Evolutionary conservation across 73 alveolate species (phyloP).

Genomic region (Paramecium caudatum): DNA sequence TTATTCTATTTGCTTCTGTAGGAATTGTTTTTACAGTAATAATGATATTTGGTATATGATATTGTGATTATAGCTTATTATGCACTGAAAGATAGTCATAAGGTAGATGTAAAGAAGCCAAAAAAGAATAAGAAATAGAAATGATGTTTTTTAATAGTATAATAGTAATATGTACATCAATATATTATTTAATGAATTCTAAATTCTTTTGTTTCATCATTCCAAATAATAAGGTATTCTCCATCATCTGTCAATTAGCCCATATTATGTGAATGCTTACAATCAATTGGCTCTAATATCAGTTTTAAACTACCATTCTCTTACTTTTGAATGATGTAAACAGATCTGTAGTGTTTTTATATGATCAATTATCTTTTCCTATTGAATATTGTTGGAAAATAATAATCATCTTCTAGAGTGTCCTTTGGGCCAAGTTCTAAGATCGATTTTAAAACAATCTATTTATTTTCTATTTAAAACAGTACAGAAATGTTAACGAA

Average conservation of each 20-base stretch:
- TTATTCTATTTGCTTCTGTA: not conserved
- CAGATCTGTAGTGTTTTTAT: too few relatives aligned
- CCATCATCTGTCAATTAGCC: not conserved
- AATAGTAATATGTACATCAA: too few relatives aligned
- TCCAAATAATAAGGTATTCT: constrained; percentile 1
- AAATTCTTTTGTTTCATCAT: not conserved
- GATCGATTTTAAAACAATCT: too few relatives aligned
- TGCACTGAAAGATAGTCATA: not conserved
- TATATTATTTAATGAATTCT: not conserved
- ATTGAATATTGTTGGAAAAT: too few relatives aligned
- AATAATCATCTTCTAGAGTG: too few relatives aligned
- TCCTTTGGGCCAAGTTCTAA: too few relatives aligned
- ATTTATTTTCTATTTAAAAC: too few relatives aligned
- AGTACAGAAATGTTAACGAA: too few relatives aligned
- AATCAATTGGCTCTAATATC: constrained; percentile 18
- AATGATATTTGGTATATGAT: not conserved
- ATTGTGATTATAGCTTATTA: not conserved
- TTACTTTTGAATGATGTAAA: too few relatives aligned
- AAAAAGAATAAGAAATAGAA: constrained; percentile 21
- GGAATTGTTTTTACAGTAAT: not conserved
- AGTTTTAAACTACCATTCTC: too few relatives aligned
- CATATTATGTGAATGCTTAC: not conserved
- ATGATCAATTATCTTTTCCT: too few relatives aligned
- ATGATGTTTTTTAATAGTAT: too few relatives aligned
- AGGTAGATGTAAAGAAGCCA: not conserved